A percentile compares a stretch with the other conserved stretches of the same genome.
Evolutionary conservation across 2,329 filamentous ascomycete genomes (phyloP).

Genomic region (Hirsutella minnesotensis): DNA sequence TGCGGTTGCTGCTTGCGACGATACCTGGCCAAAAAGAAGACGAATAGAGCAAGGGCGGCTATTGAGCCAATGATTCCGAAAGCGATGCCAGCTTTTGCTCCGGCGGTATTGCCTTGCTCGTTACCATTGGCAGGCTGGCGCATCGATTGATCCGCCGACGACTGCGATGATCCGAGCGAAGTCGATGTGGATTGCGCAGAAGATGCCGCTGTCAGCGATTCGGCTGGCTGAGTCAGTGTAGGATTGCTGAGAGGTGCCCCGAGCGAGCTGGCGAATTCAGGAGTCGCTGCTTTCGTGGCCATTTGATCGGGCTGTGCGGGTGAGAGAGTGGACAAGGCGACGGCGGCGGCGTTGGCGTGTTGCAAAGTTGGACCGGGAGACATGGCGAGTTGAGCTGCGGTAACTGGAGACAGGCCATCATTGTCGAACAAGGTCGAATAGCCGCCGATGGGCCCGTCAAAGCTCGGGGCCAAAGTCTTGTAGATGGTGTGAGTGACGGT

Average conservation of each 20-base stretch:
- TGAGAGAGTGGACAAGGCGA: neutral
- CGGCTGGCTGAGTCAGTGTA: no score
- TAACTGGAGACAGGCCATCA: neutral
- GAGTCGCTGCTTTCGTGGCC: no score
- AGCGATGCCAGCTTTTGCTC: slow-evolving; percentile 67
- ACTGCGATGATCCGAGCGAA: no score
- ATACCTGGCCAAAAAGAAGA: slow-evolving; percentile 59
- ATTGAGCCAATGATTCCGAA: slow-evolving; percentile 68
- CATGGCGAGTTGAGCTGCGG: neutral
- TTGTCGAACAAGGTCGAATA: slow-evolving; percentile 23
- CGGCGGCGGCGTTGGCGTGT: neutral
- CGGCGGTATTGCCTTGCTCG: slow-evolving; percentile 17
- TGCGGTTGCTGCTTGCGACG: slow-evolving; percentile 54
- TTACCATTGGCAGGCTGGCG: no score
- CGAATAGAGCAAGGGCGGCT: slow-evolving; percentile 50
- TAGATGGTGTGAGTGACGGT: slow-evolving; percentile 26
- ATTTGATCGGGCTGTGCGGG: neutral
- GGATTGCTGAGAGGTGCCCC: no score
- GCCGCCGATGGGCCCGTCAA: slow-evolving; percentile 28
- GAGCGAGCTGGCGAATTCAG: no score
- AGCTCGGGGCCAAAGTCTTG: slow-evolving; percentile 27
- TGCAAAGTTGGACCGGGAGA: neutral
- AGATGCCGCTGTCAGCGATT: no score
- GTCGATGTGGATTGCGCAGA: no score
- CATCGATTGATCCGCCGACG: no score